Base-by-base conservation (phyloP, 805 yeast species). In the Candida caryicola region DNA sequence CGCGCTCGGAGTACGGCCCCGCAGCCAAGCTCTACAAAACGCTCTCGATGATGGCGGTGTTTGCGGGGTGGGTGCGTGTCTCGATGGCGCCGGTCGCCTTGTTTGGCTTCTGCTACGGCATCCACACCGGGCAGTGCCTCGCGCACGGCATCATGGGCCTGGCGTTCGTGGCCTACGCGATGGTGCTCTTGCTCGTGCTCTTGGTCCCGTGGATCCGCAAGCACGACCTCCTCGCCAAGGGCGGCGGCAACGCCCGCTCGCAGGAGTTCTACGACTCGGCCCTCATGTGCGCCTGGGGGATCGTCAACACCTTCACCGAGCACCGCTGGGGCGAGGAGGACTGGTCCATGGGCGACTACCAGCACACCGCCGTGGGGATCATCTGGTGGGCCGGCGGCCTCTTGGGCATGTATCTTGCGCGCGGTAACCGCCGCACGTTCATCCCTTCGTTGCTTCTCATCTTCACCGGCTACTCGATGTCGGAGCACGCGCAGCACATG, bases 131-230 rank as follows among this genome's bases (percentile, higher is more conserved):
- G 17, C 98, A 91, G 62, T 91, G 98, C 60, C 76, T 89, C 29
- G 98, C 98, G 0, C 98, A 91, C 59, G 97, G 96, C 4, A 86
- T 91, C 43, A 91, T 91, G 98, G 98, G 98, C 0, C 75, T 86
- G 17, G 82, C 95, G 0, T 91, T 91, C 50, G 74, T 91, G 8
- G 62, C 73, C 3, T 91, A 91, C 57, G 95, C 96, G 3, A 79
- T 82, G 43, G 62, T 88, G 8, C 71, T 87, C 49, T 58, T 78
- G 2, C 59, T 80, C 52, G 81, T 87, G 51, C 69, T 91, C 37
- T 74, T 80, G 6, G 63, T 87, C 3, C 91, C 93, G 3, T 80
- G 93, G 90, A 57, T 89, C 50, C 65, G 87, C 51, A 63, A 76
- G 50, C 51, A 44, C 19, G 41, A 46, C 15, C 17, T 42, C 10